Percentiles rank a stretch among this genome's conserved stretches.
These are phyloP conservation scores for Teratosphaeria pseudoeucalypti DNA, from an alignment of 2,329 filamentous ascomycete genomes.

Conservation along the genomic window DNA sequence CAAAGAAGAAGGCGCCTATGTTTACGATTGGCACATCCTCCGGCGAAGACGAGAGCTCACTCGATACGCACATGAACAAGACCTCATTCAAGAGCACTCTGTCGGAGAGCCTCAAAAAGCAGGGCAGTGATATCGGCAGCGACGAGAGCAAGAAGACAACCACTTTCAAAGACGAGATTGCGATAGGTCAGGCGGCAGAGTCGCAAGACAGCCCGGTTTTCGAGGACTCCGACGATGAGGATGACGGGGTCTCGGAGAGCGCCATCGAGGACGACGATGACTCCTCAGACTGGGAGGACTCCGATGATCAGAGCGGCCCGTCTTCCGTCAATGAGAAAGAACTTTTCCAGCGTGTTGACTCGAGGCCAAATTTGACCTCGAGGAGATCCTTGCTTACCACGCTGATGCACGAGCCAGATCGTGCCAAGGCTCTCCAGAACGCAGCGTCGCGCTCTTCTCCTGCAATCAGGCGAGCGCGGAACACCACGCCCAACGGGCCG, in stretches of 20 bases:
- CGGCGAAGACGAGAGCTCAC: constrained; percentile 73
- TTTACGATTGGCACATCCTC: constrained; percentile 70
- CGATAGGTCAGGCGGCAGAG: constrained; percentile 43
- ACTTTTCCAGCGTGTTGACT: constrained; percentile 85
- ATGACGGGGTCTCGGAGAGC: constrained; percentile 62
- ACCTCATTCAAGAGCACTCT: constrained; percentile 41
- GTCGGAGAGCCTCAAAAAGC: constrained; percentile 39
- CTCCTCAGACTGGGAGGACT: constrained; percentile 45
- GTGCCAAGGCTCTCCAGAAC: constrained; percentile 58
- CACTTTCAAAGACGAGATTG: constrained; percentile 69
- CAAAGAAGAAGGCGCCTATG: constrained; percentile 58
- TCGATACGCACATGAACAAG: constrained; percentile 46
- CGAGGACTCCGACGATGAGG: constrained; percentile 45
- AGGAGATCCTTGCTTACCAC: constrained; percentile 81
- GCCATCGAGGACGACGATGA: constrained; percentile 55
- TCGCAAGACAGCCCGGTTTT: constrained; percentile 53
- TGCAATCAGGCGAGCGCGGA: constrained; percentile 49
- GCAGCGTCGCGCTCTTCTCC: constrained; percentile 49
- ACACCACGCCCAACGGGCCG: constrained; percentile 58
- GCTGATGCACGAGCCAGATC: constrained; percentile 72
- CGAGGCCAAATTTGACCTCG: constrained; percentile 71
- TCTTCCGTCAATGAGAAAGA: constrained; percentile 64
- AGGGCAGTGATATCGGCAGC: constrained; percentile 3
- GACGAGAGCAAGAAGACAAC: constrained; percentile 57
- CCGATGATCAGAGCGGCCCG: constrained; percentile 67